These are phyloP conservation scores for Endogone sp. DNA, from an alignment of 192 early-diverging fungal species.

Conservation along the genomic window DNA sequence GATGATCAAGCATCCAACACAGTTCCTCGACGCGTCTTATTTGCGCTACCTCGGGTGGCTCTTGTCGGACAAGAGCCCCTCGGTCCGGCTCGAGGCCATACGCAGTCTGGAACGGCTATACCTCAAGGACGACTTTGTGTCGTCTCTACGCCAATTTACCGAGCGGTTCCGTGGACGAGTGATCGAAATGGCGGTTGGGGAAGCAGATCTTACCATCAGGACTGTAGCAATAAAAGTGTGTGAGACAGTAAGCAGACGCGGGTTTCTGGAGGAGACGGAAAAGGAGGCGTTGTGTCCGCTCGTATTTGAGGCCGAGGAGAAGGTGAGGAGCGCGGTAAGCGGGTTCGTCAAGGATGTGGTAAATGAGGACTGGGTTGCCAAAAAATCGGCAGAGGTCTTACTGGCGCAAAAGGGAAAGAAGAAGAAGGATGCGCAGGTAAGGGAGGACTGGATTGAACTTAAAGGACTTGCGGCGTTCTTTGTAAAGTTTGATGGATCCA, in stretches of 20 bases:
- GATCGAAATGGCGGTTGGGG: conserved; percentile 71
- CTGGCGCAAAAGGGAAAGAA: too few relatives aligned
- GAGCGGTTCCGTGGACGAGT: conserved; percentile 67
- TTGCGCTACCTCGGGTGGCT: conserved; percentile 85
- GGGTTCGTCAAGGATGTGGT: conserved; percentile 11
- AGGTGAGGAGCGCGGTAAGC: conserved; percentile 58
- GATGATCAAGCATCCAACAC: conserved; percentile 65
- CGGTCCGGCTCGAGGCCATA: conserved; percentile 67
- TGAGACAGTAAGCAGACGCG: conserved; percentile 38
- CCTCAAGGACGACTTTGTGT: conserved; percentile 46
- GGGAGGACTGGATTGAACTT: too few relatives aligned
- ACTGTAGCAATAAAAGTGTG: conserved; percentile 47
- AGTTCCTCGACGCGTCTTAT: conserved; percentile 72
- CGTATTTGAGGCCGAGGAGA: conserved; percentile 65
- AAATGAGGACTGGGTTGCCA: conserved; percentile 37
- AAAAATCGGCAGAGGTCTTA: too few relatives aligned
- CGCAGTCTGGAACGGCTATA: conserved; percentile 59
- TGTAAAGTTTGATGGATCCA: conserved; percentile 28
- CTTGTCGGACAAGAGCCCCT: conserved; percentile 69
- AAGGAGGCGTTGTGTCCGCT: conserved; percentile 58
- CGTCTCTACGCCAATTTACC: conserved; percentile 56
- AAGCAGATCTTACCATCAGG: conserved; percentile 53
- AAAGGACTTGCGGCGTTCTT: conserved; percentile 39
- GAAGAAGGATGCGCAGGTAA: too few relatives aligned
- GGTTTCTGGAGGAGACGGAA: conserved; percentile 59